phyloP scores from a whole-genome alignment of 495 filamentous ascomycete genomes.

The Hyaloscypha variabilis region DNA sequence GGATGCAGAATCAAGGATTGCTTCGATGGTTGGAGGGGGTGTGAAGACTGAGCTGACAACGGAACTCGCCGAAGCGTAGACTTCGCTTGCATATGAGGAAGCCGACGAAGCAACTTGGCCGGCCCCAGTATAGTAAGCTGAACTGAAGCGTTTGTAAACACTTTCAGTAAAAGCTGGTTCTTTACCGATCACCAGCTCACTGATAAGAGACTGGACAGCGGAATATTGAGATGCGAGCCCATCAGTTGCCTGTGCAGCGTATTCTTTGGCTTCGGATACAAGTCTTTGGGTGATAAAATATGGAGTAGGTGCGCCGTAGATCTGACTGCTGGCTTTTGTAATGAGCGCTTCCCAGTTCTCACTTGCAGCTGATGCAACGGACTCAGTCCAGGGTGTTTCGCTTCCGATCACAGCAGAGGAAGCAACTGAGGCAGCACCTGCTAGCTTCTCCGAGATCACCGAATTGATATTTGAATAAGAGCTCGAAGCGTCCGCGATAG shows the following conservation, averaged over 20 bases:
- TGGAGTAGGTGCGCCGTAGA: constrained; percentile 75
- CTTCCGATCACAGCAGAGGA: constrained; percentile 23
- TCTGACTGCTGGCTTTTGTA: constrained; percentile 65
- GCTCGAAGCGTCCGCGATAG: constrained; percentile 40
- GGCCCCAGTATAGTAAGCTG: constrained; percentile 53
- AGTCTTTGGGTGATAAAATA: constrained; percentile 51
- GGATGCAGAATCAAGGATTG: constrained; percentile 57
- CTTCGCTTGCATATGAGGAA: constrained; percentile 57
- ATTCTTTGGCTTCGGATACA: constrained; percentile 50
- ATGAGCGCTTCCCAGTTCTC: constrained; percentile 66
- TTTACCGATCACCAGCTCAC: constrained; percentile 74
- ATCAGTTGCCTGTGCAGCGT: constrained; percentile 54
- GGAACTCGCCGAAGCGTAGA: constrained; percentile 60
- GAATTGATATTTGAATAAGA: constrained; percentile 52
- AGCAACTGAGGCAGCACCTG: constrained; percentile 26
- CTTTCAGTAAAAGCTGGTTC: constrained; percentile 84
- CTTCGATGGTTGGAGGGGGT: constrained; percentile 59
- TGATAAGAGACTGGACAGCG: constrained; percentile 71
- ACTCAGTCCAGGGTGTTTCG: constrained; percentile 32
- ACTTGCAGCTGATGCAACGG: constrained; percentile 30
- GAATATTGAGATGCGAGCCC: constrained; percentile 62
- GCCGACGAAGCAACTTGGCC: constrained; percentile 48
- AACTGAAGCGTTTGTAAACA: constrained; percentile 69
- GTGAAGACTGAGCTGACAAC: constrained; percentile 54
- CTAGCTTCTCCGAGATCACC: constrained; percentile 38